These are phyloP conservation scores for Crepidotus variabilis DNA, from an alignment of 768 basidiomycete genomes.

Conservation along the genomic window DNA sequence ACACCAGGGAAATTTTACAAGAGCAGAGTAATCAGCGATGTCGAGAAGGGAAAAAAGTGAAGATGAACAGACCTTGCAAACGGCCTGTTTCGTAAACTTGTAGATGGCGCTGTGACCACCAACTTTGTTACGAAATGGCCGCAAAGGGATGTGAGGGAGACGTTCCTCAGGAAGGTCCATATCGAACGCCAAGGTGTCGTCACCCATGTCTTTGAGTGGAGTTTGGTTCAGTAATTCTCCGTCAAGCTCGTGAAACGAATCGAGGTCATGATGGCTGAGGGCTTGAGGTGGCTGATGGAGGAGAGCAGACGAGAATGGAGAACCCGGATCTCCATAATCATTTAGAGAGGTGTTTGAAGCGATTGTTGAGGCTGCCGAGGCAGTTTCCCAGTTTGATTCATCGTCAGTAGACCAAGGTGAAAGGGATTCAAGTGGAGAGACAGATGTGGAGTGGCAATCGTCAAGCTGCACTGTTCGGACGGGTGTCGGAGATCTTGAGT, in stretches of 20 bases:
- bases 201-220: slow-evolving; percentile 18
- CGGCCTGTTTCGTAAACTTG: slow-evolving; percentile 95
- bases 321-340: slow-evolving; percentile 14
- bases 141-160: slow-evolving; percentile 85
- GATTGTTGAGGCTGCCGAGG: slow-evolving; percentile 57
- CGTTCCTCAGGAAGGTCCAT: slow-evolving; percentile 50
- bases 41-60: slow-evolving; percentile 8
- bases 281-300: slow-evolving; percentile 4
- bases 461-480: slow-evolving; percentile 25
- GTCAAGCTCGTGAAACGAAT: slow-evolving; percentile 8
- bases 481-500: slow-evolving; percentile 38
- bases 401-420: slow-evolving; percentile 78
- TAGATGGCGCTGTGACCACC: slow-evolving; percentile 97
- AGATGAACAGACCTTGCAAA: slow-evolving; percentile 82
- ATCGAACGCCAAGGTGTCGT: slow-evolving; percentile 28
- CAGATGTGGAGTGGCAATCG: slow-evolving; percentile 19
- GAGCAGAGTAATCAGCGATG: slow-evolving; percentile 20
- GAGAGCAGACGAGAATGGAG: slow-evolving; percentile 13
- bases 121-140: slow-evolving; percentile 96
- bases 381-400: slow-evolving; percentile 74
- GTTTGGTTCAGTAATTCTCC: slow-evolving; percentile 18
- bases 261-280: background rate
- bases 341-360: slow-evolving; percentile 51
- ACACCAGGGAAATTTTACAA: slow-evolving; percentile 14
- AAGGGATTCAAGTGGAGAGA: slow-evolving; percentile 32